phyloP scores from a whole-genome alignment of 257 asterid genomes.

The Thymus quinquecostatus region DNA sequence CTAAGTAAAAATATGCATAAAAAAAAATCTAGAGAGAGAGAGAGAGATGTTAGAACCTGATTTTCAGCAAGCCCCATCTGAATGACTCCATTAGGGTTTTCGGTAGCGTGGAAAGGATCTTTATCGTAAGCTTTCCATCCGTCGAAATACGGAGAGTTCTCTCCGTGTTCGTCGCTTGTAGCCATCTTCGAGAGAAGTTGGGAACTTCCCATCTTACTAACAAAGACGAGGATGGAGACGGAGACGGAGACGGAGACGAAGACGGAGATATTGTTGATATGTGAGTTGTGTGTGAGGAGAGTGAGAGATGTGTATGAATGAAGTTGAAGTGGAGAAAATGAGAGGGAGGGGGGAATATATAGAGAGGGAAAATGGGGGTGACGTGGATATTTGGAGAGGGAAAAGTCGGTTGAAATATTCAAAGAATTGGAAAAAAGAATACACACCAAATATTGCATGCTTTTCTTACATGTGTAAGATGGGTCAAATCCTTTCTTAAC shows the following conservation, averaged over 20 bases:
- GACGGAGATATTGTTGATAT: too few relatives aligned
- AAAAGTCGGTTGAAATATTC: constrained; percentile 59
- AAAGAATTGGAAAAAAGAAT: constrained; percentile 39
- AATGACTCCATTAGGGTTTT: constrained; percentile 74
- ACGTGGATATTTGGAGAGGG: not conserved
- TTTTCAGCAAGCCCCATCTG: constrained; percentile 97
- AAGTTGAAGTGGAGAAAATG: not conserved
- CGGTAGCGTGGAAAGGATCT: constrained; percentile 69
- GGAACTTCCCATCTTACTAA: constrained; percentile 23
- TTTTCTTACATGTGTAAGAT: constrained; percentile 5
- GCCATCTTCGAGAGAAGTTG: constrained; percentile 63
- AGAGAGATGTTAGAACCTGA: constrained; percentile 44
- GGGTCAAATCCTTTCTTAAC: constrained; percentile 2
- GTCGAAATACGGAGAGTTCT: constrained; percentile 80
- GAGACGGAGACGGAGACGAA: not conserved
- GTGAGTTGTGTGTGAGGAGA: not conserved
- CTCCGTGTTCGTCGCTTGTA: constrained; percentile 68
- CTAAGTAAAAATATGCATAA: not conserved
- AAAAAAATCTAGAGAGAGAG: not conserved
- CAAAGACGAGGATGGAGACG: not conserved
- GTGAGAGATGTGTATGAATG: not conserved
- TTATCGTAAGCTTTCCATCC: constrained; percentile 88
- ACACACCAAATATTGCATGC: constrained; percentile 3
- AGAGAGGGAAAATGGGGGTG: constrained; percentile 22
- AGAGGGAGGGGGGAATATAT: constrained; percentile 35